These are phyloP conservation scores for Cicer arietinum DNA, from an alignment of 306 rosid genomes.

Conservation along the genomic window DNA sequence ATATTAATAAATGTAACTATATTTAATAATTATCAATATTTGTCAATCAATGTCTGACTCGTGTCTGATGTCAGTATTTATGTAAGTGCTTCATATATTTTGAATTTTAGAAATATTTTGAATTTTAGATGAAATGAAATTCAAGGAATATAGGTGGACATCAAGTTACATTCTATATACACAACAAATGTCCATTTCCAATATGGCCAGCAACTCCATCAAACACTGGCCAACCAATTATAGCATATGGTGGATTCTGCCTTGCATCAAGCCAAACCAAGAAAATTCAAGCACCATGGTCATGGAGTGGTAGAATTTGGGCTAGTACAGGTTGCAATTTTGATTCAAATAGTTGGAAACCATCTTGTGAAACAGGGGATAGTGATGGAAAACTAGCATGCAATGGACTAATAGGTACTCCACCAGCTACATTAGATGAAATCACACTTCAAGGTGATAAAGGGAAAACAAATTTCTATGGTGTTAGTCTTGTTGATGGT, in stretches of 20 bases:
- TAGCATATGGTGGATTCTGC: conserved; percentile 84
- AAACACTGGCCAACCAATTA: conserved; percentile 69
- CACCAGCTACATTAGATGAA: conserved; percentile 79
- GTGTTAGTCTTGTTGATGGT: conserved; percentile 87
- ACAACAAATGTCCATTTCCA: conserved; percentile 77
- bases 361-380: conserved; percentile 86
- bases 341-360: conserved; percentile 45
- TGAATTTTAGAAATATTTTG: too few relatives aligned
- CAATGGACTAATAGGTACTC: conserved; percentile 80
- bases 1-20: too few relatives aligned
- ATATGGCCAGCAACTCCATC: conserved; percentile 95
- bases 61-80: too few relatives aligned
- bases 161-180: conserved; percentile 60
- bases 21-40: too few relatives aligned
- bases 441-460: conserved; percentile 66
- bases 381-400: conserved; percentile 81
- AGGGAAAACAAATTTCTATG: conserved; percentile 68
- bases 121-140: neutral
- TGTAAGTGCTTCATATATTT: too few relatives aligned
- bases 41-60: too few relatives aligned
- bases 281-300: conserved; percentile 58
- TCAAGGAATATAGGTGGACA: conserved; percentile 58
- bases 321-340: conserved; percentile 84
- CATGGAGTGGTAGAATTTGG: conserved; percentile 97
- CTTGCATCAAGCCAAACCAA: conserved; percentile 62